Evolutionary conservation across 1,284 basidiomycete genomes (phyloP), one percentile per base, ranked within the genome.

Genomic region (Ceratobasidium sp.): DNA sequence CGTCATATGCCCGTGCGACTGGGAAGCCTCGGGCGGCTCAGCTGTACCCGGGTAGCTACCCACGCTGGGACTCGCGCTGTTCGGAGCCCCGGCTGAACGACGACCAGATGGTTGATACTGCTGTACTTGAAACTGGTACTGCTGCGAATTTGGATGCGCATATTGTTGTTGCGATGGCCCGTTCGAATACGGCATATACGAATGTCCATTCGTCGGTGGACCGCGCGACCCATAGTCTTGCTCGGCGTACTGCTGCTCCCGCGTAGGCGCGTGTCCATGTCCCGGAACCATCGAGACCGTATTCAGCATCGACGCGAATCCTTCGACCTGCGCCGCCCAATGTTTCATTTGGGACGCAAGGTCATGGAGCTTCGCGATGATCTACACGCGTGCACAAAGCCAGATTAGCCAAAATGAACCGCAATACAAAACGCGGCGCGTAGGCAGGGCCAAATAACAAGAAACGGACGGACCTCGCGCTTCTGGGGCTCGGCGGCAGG

Each of bases 311-410:
- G 43, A 57, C 41, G 66, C 66, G 43, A 69, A 58, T n/a, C 66
- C 66, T 28, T 69, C 66, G 52, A 69, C 66, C 54, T 69, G 66
- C 9, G 26, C 66, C 16, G 66, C 66, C 66, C 66, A 69, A 2
- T 28, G 30, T 28, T 69, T 69, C 66, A 69, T 69, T n/a, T 69
- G 66, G 9, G 52, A 28, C 4, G 66, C 66, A 28, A 69, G 66
- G n/a, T 69, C 66, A 69, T 69, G 57, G 58, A 69, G 66, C 66
- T 58, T 69, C 28, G 52, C 66, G 14, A 69, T 54, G 54, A 69
- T 69, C 66, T 69, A 44, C 35, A 16, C 35, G 38, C 54, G 35
- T 58, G 14, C 28, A 32, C 30, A 66, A 49, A 58, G 52, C 35
- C 21, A 41, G 32, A n/a, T n/a, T n/a, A n/a, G n/a, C n/a, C n/a